phyloP scores from a whole-genome alignment of 148 eudicot species.

The Arctostaphylos glauca region DNA sequence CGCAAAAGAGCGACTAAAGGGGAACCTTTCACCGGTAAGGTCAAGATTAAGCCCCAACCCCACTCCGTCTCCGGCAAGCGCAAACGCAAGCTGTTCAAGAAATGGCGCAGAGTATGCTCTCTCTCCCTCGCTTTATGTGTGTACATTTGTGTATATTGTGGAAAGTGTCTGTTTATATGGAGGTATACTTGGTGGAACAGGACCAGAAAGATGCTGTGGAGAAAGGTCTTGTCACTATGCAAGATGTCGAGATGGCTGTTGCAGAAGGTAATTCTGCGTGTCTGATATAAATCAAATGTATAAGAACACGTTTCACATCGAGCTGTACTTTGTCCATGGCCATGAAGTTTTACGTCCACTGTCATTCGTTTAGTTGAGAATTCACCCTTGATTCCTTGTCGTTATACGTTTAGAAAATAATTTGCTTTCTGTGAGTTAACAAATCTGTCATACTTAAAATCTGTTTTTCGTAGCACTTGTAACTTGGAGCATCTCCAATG shows the following conservation, averaged over 20 bases:
- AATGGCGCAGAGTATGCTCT: conserved; percentile 74
- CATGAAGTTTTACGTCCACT: neutral
- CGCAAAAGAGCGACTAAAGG: conserved; percentile 61
- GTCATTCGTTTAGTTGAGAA: neutral
- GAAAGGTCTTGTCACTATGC: conserved; percentile 70
- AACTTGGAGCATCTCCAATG: neutral
- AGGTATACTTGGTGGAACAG: conserved; percentile 29
- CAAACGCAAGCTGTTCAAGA: conserved; percentile 76
- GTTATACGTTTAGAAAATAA: neutral
- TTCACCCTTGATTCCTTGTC: neutral
- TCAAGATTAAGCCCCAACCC: conserved; percentile 46
- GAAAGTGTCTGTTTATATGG: neutral
- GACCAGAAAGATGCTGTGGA: conserved; percentile 78
- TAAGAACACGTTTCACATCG: neutral
- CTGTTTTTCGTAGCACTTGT: neutral
- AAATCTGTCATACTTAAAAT: neutral
- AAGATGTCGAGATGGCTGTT: conserved; percentile 78
- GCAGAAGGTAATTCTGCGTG: conserved; percentile 43
- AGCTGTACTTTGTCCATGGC: neutral
- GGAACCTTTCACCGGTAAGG: conserved; percentile 59
- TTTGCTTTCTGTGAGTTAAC: neutral
- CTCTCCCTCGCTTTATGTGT: neutral
- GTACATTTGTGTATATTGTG: neutral
- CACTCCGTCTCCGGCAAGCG: conserved; percentile 87
- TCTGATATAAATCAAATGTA: neutral